phyloP scores from a whole-genome alignment of 257 asterid genomes.

The Primulina tabacum region DNA sequence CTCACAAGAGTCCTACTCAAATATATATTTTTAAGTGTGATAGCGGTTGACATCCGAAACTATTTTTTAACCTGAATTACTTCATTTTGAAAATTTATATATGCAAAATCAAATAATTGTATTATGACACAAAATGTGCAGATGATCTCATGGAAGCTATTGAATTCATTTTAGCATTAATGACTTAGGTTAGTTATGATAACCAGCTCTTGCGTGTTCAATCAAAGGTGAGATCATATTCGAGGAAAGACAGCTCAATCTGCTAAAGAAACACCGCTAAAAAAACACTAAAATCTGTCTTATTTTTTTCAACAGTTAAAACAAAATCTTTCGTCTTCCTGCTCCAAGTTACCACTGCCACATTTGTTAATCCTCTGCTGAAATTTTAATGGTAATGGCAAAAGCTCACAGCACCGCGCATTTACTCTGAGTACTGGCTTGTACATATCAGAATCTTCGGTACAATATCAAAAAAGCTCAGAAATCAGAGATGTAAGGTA shows the following conservation, averaged over 20 bases:
- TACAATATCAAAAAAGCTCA: slow-evolving; percentile 26
- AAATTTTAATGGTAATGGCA: slow-evolving; percentile 6
- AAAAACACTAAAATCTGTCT: slow-evolving; percentile 15
- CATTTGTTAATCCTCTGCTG: slow-evolving; percentile 14
- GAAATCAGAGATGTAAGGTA: slow-evolving; percentile 18
- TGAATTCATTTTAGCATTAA: no score
- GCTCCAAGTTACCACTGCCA: slow-evolving; percentile 16
- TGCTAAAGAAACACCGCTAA: slow-evolving; percentile 23
- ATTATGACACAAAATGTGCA: no score
- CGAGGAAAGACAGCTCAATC: slow-evolving; percentile 23
- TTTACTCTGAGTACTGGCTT: slow-evolving; percentile 18
- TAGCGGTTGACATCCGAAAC: no score
- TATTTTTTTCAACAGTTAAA: slow-evolving; percentile 16
- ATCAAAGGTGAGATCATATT: neutral
- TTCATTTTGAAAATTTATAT: no score
- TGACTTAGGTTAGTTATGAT: no score
- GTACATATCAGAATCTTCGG: slow-evolving; percentile 38
- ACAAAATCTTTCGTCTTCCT: slow-evolving; percentile 17
- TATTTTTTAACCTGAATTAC: no score
- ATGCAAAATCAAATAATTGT: no score
- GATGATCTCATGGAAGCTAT: no score
- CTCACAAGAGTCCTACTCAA: no score
- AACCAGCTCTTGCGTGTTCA: no score
- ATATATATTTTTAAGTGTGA: no score
- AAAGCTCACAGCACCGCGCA: slow-evolving; percentile 9